A percentile compares a stretch with the other conserved stretches of the same genome.
These are phyloP conservation scores for Ocimum tenuiflorum DNA, from an alignment of 257 asterid species.

Conservation along the genomic window DNA sequence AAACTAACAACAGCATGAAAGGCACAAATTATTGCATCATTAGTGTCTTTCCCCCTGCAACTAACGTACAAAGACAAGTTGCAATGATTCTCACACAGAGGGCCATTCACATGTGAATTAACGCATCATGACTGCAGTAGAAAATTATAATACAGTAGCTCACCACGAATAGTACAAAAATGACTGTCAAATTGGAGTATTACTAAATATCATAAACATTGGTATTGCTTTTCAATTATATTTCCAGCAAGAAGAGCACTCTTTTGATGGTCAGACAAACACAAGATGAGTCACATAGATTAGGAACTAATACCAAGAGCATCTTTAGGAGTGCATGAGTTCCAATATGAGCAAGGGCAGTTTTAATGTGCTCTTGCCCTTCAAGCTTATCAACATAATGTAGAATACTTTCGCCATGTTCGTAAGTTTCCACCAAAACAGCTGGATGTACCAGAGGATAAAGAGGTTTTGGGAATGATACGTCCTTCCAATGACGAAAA, in stretches of 20 bases:
- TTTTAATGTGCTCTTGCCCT: constrained; percentile 47
- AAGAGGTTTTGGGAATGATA: constrained; percentile 80
- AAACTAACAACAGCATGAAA: background rate
- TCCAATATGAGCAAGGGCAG: constrained; percentile 80
- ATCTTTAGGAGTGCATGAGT: constrained; percentile 74
- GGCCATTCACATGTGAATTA: background rate
- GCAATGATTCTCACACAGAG: background rate
- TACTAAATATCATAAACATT: background rate
- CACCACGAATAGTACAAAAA: no score
- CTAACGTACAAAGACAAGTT: background rate
- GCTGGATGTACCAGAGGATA: constrained; percentile 95
- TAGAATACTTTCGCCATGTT: constrained; percentile 67
- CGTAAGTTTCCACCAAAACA: constrained; percentile 79
- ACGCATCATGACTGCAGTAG: no score
- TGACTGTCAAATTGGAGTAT: background rate
- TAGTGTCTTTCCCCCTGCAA: background rate
- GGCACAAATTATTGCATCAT: background rate
- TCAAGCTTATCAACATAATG: constrained; percentile 59
- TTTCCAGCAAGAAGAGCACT: background rate
- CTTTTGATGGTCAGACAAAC: constrained; percentile 7
- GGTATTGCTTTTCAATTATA: background rate
- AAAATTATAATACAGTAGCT: no score
- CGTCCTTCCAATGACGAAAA: constrained; percentile 74
- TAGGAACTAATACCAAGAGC: constrained; percentile 59
- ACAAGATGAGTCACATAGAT: background rate